A percentile compares a stretch with the other conserved stretches of the same genome.
These are phyloP conservation scores for Erodium chrysanthum DNA, from an alignment of 441 rosid species.

Conservation along the genomic window DNA sequence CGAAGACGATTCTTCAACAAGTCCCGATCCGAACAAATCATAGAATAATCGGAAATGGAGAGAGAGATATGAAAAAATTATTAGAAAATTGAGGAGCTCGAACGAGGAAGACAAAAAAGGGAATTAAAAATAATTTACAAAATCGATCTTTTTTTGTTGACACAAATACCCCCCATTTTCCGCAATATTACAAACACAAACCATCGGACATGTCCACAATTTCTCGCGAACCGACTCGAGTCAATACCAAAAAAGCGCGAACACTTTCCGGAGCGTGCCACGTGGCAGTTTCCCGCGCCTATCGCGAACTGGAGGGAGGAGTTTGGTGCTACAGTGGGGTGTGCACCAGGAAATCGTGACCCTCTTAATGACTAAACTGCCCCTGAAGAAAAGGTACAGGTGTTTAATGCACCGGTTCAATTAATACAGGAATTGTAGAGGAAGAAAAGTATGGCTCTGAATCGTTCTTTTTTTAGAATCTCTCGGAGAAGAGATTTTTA, in stretches of 20 bases:
- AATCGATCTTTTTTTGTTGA: background rate
- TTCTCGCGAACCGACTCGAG: conserved; percentile 1
- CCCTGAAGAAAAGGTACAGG: background rate
- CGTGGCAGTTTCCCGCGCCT: background rate
- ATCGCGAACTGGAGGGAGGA: background rate
- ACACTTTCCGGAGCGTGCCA: background rate
- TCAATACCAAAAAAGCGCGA: conserved; percentile 5
- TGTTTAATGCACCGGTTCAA: background rate
- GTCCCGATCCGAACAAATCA: background rate
- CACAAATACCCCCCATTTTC: background rate
- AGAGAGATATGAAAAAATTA: background rate
- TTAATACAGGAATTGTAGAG: background rate
- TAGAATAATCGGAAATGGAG: background rate
- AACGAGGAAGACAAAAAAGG: background rate
- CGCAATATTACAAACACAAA: background rate
- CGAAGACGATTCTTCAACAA: background rate
- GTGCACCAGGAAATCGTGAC: background rate
- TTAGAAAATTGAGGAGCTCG: background rate
- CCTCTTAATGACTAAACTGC: background rate
- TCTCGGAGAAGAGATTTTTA: background rate
- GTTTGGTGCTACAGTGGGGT: background rate
- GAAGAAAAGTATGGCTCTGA: background rate
- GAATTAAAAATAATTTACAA: background rate
- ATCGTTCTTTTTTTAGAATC: background rate
- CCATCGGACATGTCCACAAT: background rate